Conservation (phyloP, 164 flowering plant genomes). For the Echeveria elegans region DNA sequence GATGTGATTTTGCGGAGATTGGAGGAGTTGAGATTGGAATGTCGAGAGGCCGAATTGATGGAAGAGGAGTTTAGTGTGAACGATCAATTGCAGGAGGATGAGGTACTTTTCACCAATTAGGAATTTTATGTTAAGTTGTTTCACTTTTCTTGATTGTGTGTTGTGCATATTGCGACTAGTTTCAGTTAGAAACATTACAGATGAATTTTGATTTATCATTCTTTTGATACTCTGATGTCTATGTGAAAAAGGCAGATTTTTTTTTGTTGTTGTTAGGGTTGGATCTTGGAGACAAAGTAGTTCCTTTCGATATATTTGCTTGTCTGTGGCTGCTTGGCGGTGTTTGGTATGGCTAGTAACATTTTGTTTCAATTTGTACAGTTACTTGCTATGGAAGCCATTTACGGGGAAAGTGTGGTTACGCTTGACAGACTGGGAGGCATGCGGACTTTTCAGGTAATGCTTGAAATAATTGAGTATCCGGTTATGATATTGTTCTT, state of each 20-base stretch:
- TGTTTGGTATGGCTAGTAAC: background rate
- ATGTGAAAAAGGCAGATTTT: too few relatives aligned
- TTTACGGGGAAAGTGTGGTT: conserved; percentile 21
- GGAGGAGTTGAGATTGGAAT: conserved; percentile 8
- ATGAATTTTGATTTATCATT: background rate
- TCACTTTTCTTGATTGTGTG: too few relatives aligned
- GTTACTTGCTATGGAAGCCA: conserved; percentile 46
- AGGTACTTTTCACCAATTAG: background rate
- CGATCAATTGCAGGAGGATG: background rate
- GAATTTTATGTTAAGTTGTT: too few relatives aligned
- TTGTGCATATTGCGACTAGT: background rate
- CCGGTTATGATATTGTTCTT: background rate
- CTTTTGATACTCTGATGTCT: too few relatives aligned
- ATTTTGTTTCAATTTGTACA: conserved; percentile 19
- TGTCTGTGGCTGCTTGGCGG: background rate
- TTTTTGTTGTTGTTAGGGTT: too few relatives aligned
- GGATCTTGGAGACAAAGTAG: too few relatives aligned
- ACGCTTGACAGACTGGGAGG: background rate
- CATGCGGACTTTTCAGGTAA: background rate
- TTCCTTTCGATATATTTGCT: background rate
- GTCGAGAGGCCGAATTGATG: background rate
- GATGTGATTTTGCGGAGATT: conserved; percentile 9
- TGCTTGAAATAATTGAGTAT: background rate
- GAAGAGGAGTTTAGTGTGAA: background rate
- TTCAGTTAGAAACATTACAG: background rate